Evolutionary conservation across 1,284 basidiomycete species (phyloP).

Genomic region (Hortiboletus rubellus): DNA sequence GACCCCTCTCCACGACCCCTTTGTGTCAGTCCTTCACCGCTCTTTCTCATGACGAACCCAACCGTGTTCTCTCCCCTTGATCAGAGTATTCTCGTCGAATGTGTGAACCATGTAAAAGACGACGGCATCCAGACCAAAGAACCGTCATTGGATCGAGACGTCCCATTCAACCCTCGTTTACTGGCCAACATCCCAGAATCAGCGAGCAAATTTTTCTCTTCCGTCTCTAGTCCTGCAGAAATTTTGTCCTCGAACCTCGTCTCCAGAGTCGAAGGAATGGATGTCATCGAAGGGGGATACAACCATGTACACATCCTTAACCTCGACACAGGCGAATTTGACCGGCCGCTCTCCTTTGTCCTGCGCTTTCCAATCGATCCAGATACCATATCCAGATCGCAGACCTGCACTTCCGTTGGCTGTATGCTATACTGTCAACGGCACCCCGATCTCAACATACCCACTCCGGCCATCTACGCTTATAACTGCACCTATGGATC

Average conservation of each 20-base stretch:
- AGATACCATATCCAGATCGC: not conserved
- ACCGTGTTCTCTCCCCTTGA: too few species aligned
- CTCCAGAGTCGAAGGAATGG: not conserved
- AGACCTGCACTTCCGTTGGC: not conserved
- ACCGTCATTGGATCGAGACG: too few species aligned
- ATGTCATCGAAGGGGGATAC: not conserved
- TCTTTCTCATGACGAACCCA: too few species aligned
- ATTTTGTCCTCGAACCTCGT: not conserved
- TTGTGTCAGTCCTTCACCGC: too few species aligned
- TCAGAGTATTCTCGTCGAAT: too few species aligned
- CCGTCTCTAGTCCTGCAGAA: not conserved
- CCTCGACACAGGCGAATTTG: not conserved
- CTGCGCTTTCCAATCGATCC: not conserved
- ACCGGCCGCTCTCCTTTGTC: not conserved
- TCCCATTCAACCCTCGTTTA: too few species aligned
- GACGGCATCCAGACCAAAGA: too few species aligned
- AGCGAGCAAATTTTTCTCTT: not conserved
- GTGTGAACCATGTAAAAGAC: too few species aligned
- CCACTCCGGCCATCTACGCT: not conserved
- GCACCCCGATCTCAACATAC: not conserved
- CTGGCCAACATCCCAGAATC: too few species aligned
- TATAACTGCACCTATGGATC: not conserved
- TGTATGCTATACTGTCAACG: conserved; percentile 2
- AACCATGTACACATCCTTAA: not conserved
- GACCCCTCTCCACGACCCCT: too few species aligned